phyloP scores from a whole-genome alignment of 176 grass and related monocot genomes.

The Ensete glaucum region DNA sequence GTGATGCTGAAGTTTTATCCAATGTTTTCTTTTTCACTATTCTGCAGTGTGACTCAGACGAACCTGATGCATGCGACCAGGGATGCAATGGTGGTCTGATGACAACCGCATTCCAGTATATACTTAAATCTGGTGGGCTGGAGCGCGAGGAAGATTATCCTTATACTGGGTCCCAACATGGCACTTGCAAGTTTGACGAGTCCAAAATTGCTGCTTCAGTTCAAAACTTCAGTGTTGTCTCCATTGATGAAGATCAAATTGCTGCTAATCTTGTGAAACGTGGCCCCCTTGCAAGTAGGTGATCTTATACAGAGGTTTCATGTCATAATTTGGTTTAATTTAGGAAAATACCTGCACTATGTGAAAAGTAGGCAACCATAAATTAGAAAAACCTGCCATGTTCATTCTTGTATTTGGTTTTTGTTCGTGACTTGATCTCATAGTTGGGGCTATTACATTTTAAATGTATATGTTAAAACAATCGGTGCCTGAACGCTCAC shows the following conservation, averaged over 20 bases:
- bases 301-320: not conserved
- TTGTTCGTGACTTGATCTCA: too few species aligned
- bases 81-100: conserved; percentile 11
- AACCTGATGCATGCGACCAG: not conserved
- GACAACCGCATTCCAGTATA: conserved; percentile 7
- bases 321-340: too few species aligned
- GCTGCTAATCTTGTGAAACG: conserved; percentile 8
- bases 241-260: conserved; percentile 6
- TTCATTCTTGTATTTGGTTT: too few species aligned
- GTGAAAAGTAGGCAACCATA: too few species aligned
- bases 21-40: too few species aligned
- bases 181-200: conserved; percentile 1
- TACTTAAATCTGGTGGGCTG: conserved; percentile 5
- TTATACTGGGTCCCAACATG: not conserved
- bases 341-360: too few species aligned
- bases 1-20: not conserved
- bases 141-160: not conserved
- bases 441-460: too few species aligned
- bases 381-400: too few species aligned
- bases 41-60: conserved; percentile 4
- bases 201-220: conserved; percentile 4
- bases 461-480: too few species aligned
- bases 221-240: conserved; percentile 1
- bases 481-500: too few species aligned
- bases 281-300: conserved; percentile 6